Evolutionary conservation across 2,329 filamentous ascomycete species (phyloP).

Genomic region (Phaeomoniella chlamydospora): DNA sequence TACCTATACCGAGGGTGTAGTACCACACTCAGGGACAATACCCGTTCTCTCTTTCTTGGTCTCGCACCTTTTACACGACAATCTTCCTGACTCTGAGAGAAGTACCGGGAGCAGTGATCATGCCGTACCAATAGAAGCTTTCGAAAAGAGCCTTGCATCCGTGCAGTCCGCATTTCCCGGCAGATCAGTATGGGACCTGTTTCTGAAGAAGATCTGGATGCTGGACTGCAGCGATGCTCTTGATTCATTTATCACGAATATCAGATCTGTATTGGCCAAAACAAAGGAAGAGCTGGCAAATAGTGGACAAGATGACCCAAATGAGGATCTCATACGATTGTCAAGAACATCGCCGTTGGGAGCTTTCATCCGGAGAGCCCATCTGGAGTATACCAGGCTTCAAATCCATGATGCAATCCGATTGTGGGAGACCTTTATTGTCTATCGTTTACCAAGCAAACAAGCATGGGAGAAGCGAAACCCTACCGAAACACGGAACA

Average conservation of each 20-base stretch:
- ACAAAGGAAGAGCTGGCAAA: slow-evolving; percentile 42
- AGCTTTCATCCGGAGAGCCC: slow-evolving; percentile 59
- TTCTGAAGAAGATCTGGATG: slow-evolving; percentile 68
- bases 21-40: slow-evolving; percentile 57
- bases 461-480: slow-evolving; percentile 42
- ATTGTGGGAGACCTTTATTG: slow-evolving; percentile 71
- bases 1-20: slow-evolving; percentile 59
- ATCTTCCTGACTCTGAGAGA: slow-evolving; percentile 8
- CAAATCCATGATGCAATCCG: slow-evolving; percentile 65
- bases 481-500: slow-evolving; percentile 25
- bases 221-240: slow-evolving; percentile 70
- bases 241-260: slow-evolving; percentile 57
- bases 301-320: slow-evolving; percentile 39
- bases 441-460: slow-evolving; percentile 65
- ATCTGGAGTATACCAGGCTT: slow-evolving; percentile 66
- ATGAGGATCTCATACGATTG: slow-evolving; percentile 43
- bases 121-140: slow-evolving; percentile 24
- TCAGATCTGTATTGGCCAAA: slow-evolving; percentile 44
- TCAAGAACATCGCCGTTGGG: slow-evolving; percentile 68
- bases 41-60: slow-evolving; percentile 68
- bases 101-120: slow-evolving; percentile 12
- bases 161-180: slow-evolving; percentile 49
- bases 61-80: slow-evolving; percentile 44
- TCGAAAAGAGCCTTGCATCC: slow-evolving; percentile 30
- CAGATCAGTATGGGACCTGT: slow-evolving; percentile 72